Evolutionary conservation across 148 eudicot species (phyloP).

Genomic region (Rhododendron griersonianum): DNA sequence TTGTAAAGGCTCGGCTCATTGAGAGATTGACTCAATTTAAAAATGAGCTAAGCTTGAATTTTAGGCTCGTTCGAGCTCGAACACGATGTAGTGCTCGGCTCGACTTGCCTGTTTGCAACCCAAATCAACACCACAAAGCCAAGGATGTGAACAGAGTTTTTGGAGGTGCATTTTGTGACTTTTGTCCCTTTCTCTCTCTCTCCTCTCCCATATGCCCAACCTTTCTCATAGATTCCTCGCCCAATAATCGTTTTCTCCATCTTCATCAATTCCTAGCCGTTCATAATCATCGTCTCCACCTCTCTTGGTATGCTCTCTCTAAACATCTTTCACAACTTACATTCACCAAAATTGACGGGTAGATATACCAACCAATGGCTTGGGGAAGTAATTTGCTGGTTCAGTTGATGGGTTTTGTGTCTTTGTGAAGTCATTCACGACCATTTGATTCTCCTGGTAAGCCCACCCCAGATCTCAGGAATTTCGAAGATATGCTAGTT

Average conservation of each 20-base stretch:
- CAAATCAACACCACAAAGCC: too few species aligned
- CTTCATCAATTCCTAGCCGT: neutral
- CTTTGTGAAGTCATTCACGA: neutral
- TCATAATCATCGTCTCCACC: neutral
- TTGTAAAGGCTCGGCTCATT: too few species aligned
- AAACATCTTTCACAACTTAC: neutral
- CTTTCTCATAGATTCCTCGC: neutral
- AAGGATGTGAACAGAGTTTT: too few species aligned
- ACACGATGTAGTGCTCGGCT: too few species aligned
- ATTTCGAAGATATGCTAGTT: neutral
- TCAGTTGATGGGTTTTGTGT: conserved; percentile 9
- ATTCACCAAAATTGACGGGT: neutral
- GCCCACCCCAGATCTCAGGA: neutral
- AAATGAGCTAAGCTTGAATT: too few species aligned
- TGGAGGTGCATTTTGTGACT: too few species aligned
- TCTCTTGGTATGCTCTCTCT: neutral
- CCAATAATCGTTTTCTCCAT: neutral
- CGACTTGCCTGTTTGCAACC: too few species aligned
- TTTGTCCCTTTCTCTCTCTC: neutral
- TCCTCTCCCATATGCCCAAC: neutral
- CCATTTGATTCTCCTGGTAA: conserved; percentile 17
- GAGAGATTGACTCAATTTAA: too few species aligned
- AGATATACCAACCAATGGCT: neutral
- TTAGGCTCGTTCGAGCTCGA: too few species aligned
- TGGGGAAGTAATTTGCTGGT: neutral